phyloP scores from a whole-genome alignment of 164 flowering plant genomes.

The Euptelea pleiosperma region DNA sequence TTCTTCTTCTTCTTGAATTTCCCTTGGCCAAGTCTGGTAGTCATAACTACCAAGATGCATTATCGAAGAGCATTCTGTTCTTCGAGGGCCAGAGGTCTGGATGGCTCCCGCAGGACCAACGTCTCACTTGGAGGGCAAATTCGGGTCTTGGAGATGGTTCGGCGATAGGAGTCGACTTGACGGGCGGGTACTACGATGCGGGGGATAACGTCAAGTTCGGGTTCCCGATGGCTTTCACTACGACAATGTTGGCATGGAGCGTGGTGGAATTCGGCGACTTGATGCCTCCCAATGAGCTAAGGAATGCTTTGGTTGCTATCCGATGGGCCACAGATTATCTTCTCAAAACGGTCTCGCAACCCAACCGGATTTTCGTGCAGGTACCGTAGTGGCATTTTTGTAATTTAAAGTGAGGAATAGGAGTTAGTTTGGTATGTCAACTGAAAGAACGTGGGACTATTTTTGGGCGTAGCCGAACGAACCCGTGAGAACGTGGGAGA shows the following conservation, averaged over 20 bases:
- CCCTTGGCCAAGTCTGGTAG: constrained; percentile 1
- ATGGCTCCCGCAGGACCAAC: constrained; percentile 58
- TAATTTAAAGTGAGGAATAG: constrained; percentile 1
- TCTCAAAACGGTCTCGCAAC: constrained; percentile 77
- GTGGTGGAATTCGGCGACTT: constrained; percentile 75
- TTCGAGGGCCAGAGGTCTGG: constrained; percentile 96
- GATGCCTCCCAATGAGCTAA: constrained; percentile 64
- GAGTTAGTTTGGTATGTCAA: not conserved
- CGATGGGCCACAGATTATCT: constrained; percentile 85
- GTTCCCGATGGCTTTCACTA: constrained; percentile 93
- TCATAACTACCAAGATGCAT: constrained; percentile 70
- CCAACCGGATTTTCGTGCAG: constrained; percentile 46
- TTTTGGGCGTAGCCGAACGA: not conserved
- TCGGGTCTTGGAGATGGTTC: constrained; percentile 84
- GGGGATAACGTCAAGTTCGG: constrained; percentile 90
- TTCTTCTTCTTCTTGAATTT: constrained; percentile 9
- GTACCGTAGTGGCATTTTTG: constrained; percentile 13
- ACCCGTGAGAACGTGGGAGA: no score
- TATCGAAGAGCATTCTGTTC: constrained; percentile 74
- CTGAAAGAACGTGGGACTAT: not conserved
- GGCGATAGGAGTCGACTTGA: constrained; percentile 43
- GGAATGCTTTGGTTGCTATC: constrained; percentile 66
- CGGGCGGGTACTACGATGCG: constrained; percentile 96
- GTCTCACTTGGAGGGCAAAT: constrained; percentile 62
- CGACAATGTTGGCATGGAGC: constrained; percentile 94